Percentiles rank a stretch among this genome's conserved stretches.
Evolutionary conservation across 169 alveolate species (phyloP).

Genomic region (Plasmodium relictum): DNA sequence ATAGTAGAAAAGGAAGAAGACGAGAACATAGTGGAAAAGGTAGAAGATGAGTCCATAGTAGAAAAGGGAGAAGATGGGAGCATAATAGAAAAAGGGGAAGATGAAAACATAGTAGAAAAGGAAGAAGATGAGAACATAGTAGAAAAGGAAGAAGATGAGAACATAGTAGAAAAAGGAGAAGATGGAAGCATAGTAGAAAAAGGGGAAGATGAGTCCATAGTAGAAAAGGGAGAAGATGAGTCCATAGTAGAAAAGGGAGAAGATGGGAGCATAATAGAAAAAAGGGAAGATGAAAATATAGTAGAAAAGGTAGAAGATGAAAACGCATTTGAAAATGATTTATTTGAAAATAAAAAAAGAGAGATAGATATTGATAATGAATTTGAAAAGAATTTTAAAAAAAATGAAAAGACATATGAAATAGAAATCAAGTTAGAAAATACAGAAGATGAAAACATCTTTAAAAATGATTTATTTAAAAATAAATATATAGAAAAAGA

Average conservation of each 20-base stretch:
- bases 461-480: neutral
- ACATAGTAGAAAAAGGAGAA: neutral
- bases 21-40: neutral
- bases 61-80: neutral
- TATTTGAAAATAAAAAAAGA: neutral
- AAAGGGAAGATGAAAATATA: neutral
- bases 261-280: neutral
- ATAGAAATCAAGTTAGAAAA: too few relatives aligned
- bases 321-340: neutral
- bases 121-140: neutral
- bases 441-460: neutral
- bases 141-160: neutral
- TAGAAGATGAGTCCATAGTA: neutral
- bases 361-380: conserved; percentile 3
- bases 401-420: neutral
- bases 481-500: too few relatives aligned
- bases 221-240: neutral
- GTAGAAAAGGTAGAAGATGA: neutral
- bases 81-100: neutral
- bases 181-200: neutral
- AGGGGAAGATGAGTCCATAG: neutral
- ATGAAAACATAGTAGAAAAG: neutral
- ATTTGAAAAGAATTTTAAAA: neutral
- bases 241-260: neutral
- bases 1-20: too few relatives aligned